A percentile compares a stretch with the other conserved stretches of the same genome.
These are phyloP conservation scores for Paramecium bursaria DNA, from an alignment of 73 alveolate species.

Conservation along the genomic window DNA sequence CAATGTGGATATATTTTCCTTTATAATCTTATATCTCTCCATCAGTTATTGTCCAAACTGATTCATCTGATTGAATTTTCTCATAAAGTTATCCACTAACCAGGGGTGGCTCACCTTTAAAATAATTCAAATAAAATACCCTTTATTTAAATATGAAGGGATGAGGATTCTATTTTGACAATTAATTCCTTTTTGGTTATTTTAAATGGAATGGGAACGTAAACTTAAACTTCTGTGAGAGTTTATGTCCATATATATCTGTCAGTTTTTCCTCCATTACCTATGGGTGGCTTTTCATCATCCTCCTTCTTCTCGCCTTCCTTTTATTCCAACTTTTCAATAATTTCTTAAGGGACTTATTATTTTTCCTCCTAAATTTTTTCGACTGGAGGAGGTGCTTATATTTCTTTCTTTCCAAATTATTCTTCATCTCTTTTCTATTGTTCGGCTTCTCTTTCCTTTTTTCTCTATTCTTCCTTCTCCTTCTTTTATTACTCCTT, in stretches of 20 bases:
- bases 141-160: slow-evolving; percentile 80
- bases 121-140: slow-evolving; percentile 47
- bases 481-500: slow-evolving; percentile 80
- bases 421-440: slow-evolving; percentile 73
- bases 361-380: no score
- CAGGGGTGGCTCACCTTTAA: slow-evolving; percentile 65
- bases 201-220: slow-evolving; percentile 83
- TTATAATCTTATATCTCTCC: slow-evolving; percentile 74
- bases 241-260: slow-evolving; percentile 94
- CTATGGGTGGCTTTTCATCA: slow-evolving; percentile 79
- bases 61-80: slow-evolving; percentile 85
- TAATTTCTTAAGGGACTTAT: slow-evolving; percentile 63
- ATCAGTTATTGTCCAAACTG: slow-evolving; percentile 92
- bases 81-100: slow-evolving; percentile 87
- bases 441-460: slow-evolving; percentile 72
- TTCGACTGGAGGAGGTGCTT: slow-evolving; percentile 66
- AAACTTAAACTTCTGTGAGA: slow-evolving; percentile 87
- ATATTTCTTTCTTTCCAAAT: slow-evolving; percentile 73
- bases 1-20: slow-evolving; percentile 75
- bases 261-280: slow-evolving; percentile 95
- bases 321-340: slow-evolving; percentile 65
- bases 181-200: slow-evolving; percentile 80
- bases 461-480: slow-evolving; percentile 78
- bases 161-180: slow-evolving; percentile 74
- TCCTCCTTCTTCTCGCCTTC: slow-evolving; percentile 79